These are phyloP conservation scores for Coemansia sp. DNA, from an alignment of 192 early-diverging fungal species.

Conservation along the genomic window DNA sequence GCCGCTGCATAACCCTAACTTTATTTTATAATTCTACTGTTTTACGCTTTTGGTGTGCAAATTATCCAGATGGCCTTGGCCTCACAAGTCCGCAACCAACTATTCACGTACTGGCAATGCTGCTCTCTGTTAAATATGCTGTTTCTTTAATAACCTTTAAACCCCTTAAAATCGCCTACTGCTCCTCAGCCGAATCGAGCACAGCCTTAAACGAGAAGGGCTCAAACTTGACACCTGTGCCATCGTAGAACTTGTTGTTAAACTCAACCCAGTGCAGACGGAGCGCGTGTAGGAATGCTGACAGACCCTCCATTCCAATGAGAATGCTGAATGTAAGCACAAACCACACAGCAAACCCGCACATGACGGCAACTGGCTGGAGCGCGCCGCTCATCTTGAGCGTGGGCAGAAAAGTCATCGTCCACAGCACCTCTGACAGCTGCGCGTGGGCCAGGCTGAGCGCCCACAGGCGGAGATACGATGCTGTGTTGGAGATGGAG, in stretches of 20 bases:
- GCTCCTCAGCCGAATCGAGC: slow-evolving; percentile 44
- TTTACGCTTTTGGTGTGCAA: background rate
- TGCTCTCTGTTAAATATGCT: background rate
- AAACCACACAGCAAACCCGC: slow-evolving; percentile 91
- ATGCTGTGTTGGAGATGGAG: slow-evolving; percentile 97
- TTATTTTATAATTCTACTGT: background rate
- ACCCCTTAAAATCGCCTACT: slow-evolving; percentile 3
- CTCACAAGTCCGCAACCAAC: too few relatives aligned
- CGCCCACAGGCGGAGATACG: slow-evolving; percentile 98
- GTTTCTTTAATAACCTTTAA: background rate
- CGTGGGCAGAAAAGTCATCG: slow-evolving; percentile 70
- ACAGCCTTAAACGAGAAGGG: slow-evolving; percentile 80
- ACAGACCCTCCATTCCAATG: slow-evolving; percentile 84
- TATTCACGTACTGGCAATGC: background rate
- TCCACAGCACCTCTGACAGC: slow-evolving; percentile 95
- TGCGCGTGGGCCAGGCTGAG: slow-evolving; percentile 97
- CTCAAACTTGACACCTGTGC: slow-evolving; percentile 84
- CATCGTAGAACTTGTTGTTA: slow-evolving; percentile 96
- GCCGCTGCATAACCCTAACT: background rate
- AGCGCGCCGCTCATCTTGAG: slow-evolving; percentile 53
- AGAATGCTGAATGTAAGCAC: slow-evolving; percentile 74
- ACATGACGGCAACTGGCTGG: slow-evolving; percentile 69
- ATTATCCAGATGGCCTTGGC: too few relatives aligned
- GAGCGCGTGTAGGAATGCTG: slow-evolving; percentile 85
- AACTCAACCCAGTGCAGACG: slow-evolving; percentile 99